phyloP scores from a whole-genome alignment of 441 rosid species.

The Syzygium malaccense region DNA sequence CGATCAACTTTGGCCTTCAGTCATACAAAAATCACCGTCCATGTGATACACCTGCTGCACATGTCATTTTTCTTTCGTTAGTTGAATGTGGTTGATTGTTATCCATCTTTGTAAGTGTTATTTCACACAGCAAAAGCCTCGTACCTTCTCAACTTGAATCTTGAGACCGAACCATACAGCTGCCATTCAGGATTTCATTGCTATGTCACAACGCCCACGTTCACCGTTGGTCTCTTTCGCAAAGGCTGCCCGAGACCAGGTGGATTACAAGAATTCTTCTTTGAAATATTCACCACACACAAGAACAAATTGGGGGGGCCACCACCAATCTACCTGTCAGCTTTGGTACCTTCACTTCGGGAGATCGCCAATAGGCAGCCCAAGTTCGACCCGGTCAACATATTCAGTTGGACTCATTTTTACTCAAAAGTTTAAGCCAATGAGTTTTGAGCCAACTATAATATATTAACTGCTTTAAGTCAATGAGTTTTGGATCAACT shows the following conservation, averaged over 20 bases:
- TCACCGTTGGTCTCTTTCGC: not conserved
- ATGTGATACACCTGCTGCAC: not conserved
- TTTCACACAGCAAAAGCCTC: not conserved
- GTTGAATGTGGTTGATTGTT: not conserved
- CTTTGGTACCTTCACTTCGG: fast-evolving
- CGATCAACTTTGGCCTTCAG: not conserved
- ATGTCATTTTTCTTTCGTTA: too few relatives aligned
- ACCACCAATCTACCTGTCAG: too few relatives aligned
- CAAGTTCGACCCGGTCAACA: fast-evolving
- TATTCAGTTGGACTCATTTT: not conserved
- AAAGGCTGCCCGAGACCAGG: fast-evolving
- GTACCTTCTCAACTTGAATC: not conserved
- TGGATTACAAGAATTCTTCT: not conserved
- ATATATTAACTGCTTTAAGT: not conserved
- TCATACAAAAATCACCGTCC: not conserved
- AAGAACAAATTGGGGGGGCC: too few relatives aligned
- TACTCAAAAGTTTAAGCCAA: not conserved
- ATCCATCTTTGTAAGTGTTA: not conserved
- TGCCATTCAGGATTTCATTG: too few relatives aligned
- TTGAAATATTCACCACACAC: not conserved
- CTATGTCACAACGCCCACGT: too few relatives aligned
- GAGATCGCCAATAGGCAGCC: not conserved
- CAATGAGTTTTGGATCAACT: too few relatives aligned
- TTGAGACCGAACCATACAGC: not conserved
- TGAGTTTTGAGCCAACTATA: fast-evolving